phyloP scores from a whole-genome alignment of 177 flowering plant genomes.

The Telopea speciosissima region DNA sequence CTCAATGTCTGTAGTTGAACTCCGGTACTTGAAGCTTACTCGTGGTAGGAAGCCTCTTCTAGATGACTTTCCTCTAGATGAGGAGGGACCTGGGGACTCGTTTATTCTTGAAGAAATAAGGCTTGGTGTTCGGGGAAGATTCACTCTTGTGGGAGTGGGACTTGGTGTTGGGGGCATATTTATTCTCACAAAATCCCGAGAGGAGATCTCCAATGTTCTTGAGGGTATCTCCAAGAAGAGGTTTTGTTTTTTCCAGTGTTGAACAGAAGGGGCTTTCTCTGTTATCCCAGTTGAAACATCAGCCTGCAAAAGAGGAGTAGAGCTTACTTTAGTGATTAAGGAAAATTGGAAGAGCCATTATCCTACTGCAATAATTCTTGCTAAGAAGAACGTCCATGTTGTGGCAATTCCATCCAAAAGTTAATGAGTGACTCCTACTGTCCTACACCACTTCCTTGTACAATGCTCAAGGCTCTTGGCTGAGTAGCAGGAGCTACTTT shows the following conservation, averaged over 20 bases:
- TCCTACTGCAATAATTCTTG: too few relatives aligned
- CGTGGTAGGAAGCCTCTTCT: conserved; percentile 55
- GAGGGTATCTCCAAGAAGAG: conserved; percentile 42
- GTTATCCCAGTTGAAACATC: conserved; percentile 41
- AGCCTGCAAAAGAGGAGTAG: conserved; percentile 32
- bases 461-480: too few relatives aligned
- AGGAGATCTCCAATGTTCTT: conserved; percentile 27
- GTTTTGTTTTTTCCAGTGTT: conserved; percentile 22
- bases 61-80: conserved; percentile 47
- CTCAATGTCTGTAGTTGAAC: conserved; percentile 47
- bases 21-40: conserved; percentile 58
- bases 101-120: conserved; percentile 30
- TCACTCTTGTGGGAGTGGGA: conserved; percentile 46
- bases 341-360: background rate
- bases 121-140: conserved; percentile 50
- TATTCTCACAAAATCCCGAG: conserved; percentile 44
- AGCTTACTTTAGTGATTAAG: background rate
- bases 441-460: too few relatives aligned
- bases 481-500: too few relatives aligned
- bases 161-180: conserved; percentile 47
- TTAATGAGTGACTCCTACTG: too few relatives aligned
- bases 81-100: conserved; percentile 40
- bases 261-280: conserved; percentile 36
- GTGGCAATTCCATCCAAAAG: too few relatives aligned
- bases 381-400: too few relatives aligned